phyloP scores from a whole-genome alignment of 345 rosid species.

The Salix dunnii region DNA sequence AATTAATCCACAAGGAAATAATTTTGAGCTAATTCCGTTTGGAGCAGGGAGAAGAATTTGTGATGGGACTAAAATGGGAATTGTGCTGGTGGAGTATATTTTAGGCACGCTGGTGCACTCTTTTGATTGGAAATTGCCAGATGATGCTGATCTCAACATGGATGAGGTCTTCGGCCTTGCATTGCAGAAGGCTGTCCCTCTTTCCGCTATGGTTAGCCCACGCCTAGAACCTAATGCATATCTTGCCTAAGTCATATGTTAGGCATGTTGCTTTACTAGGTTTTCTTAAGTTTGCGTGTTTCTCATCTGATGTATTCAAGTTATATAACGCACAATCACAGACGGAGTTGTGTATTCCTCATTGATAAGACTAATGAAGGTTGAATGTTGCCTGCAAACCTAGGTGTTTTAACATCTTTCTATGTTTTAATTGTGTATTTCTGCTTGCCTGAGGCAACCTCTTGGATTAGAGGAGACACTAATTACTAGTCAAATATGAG shows the following conservation, averaged over 20 bases:
- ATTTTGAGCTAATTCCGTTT: conserved; percentile 55
- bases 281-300: background rate
- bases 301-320: background rate
- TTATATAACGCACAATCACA: too few species aligned
- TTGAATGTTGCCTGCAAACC: too few species aligned
- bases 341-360: too few species aligned
- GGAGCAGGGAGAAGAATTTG: conserved; percentile 56
- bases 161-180: conserved; percentile 58
- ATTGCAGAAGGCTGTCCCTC: conserved; percentile 52
- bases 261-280: background rate
- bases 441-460: too few species aligned
- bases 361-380: too few species aligned
- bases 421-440: too few species aligned
- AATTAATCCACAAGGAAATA: conserved; percentile 42
- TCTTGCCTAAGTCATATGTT: background rate
- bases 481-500: too few species aligned
- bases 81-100: conserved; percentile 45
- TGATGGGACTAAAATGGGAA: conserved; percentile 56
- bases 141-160: conserved; percentile 40
- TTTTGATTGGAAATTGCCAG: conserved; percentile 50
- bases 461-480: too few species aligned
- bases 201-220: conserved; percentile 42
- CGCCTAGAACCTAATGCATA: conserved; percentile 39
- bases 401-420: too few species aligned
- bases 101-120: conserved; percentile 51